Evolutionary conservation across 306 rosid genomes (phyloP).

Genomic region (Astragalus glycyphyllos): DNA sequence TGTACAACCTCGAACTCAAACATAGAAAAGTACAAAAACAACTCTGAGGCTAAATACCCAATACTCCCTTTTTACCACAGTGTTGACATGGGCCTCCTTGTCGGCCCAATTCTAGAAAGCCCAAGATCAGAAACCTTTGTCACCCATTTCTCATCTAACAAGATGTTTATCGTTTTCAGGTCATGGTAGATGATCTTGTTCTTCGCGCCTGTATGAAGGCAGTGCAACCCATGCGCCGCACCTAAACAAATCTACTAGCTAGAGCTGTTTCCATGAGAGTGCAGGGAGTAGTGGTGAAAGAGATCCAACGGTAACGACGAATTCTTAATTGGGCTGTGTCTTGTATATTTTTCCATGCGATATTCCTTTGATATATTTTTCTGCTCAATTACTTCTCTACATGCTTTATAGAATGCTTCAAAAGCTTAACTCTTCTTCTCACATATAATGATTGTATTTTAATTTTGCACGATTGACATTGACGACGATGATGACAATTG

Average conservation of each 20-base stretch:
- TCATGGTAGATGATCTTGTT: constrained; percentile 64
- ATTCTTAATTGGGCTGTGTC: no score
- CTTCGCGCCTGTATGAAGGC: constrained; percentile 56
- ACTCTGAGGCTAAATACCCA: constrained; percentile 57
- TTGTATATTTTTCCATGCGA: no score
- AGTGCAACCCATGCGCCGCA: constrained; percentile 62
- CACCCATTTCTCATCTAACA: no score
- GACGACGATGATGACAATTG: no score
- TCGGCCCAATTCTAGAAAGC: constrained; percentile 55
- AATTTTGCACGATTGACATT: no score
- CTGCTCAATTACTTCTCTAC: no score
- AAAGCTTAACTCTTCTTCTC: no score
- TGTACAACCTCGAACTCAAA: no score
- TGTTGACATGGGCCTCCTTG: constrained; percentile 49
- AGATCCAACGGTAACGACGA: constrained; percentile 47
- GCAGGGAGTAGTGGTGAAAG: constrained; percentile 46
- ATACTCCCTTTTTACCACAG: constrained; percentile 48
- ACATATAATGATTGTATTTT: no score
- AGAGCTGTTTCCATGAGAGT: constrained; percentile 52
- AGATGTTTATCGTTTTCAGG: constrained; percentile 62
- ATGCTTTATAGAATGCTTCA: no score
- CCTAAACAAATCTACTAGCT: constrained; percentile 55
- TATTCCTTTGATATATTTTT: no score
- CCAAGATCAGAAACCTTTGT: constrained; percentile 69
- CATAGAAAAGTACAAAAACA: no score